These are phyloP conservation scores for Phytophthora rubi DNA, from an alignment of 352 stramenopile species.

Conservation along the genomic window DNA sequence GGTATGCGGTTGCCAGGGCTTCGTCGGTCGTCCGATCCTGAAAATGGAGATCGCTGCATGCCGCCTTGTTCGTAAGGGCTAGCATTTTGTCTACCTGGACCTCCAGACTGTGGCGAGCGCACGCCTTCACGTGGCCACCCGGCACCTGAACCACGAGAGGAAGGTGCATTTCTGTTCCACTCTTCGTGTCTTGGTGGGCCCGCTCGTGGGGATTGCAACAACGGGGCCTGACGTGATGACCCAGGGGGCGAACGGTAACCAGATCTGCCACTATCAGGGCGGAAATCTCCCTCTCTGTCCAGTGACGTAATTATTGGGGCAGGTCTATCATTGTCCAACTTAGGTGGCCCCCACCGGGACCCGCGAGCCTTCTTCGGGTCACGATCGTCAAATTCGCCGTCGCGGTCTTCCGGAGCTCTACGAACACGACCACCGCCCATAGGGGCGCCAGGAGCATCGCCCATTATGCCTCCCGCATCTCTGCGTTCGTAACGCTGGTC, in stretches of 20 bases:
- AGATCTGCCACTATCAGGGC: conserved; percentile 27
- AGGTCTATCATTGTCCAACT: conserved; percentile 50
- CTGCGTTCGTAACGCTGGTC: conserved; percentile 20
- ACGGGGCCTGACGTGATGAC: conserved; percentile 23
- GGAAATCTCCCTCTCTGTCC: conserved; percentile 35
- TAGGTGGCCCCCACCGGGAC: conserved; percentile 76
- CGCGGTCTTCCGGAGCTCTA: conserved; percentile 35
- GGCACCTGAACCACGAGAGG: conserved; percentile 29
- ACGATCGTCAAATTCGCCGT: conserved; percentile 48
- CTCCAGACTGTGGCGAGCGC: conserved; percentile 34
- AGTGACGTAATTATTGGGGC: conserved; percentile 55
- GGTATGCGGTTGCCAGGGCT: conserved; percentile 47
- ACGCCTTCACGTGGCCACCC: conserved; percentile 35
- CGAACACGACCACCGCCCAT: conserved; percentile 31
- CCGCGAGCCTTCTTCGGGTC: conserved; percentile 65
- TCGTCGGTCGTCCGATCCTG: conserved; percentile 36
- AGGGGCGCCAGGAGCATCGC: conserved; percentile 28
- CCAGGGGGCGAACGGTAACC: conserved; percentile 28
- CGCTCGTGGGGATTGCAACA: conserved; percentile 32
- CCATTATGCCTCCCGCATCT: conserved; percentile 39
- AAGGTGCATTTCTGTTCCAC: conserved; percentile 37
- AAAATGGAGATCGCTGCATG: conserved; percentile 34
- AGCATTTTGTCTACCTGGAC: conserved; percentile 33
- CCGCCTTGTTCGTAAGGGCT: conserved; percentile 27
- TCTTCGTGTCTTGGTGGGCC: conserved; percentile 33